Evolutionary conservation across 345 rosid genomes (phyloP).

Genomic region (Conringia planisiliqua): DNA sequence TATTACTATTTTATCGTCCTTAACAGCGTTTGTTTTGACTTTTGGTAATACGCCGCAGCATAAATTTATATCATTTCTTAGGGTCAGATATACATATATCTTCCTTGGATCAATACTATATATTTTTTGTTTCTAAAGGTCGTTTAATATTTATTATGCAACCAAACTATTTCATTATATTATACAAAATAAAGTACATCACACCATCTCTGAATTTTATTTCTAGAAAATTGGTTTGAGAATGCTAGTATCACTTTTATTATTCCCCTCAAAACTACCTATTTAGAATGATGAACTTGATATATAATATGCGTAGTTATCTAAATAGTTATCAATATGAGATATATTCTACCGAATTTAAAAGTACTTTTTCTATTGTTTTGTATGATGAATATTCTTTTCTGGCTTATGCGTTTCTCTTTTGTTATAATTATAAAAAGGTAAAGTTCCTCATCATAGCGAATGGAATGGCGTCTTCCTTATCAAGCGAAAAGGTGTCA

Average conservation of each 20-base stretch:
- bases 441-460: conserved; percentile 20
- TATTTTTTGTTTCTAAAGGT: not conserved
- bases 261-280: not conserved
- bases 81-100: too few species aligned
- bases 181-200: not conserved
- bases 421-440: conserved; percentile 13
- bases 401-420: conserved; percentile 19
- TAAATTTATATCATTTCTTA: not conserved
- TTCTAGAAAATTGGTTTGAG: not conserved
- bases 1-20: not conserved
- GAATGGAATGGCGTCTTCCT: conserved; percentile 36
- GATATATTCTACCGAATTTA: not conserved
- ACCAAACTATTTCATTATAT: not conserved
- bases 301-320: conserved; percentile 3
- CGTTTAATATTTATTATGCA: not conserved
- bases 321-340: not conserved
- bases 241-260: not conserved
- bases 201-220: not conserved
- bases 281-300: conserved; percentile 9
- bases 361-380: conserved; percentile 7
- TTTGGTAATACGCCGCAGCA: not conserved
- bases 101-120: too few species aligned
- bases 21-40: not conserved
- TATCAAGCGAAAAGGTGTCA: conserved; percentile 25
- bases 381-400: conserved; percentile 12